Conservation (phyloP, 1,139 yeast genomes). For the Blastobotrys malaysiensis region DNA sequence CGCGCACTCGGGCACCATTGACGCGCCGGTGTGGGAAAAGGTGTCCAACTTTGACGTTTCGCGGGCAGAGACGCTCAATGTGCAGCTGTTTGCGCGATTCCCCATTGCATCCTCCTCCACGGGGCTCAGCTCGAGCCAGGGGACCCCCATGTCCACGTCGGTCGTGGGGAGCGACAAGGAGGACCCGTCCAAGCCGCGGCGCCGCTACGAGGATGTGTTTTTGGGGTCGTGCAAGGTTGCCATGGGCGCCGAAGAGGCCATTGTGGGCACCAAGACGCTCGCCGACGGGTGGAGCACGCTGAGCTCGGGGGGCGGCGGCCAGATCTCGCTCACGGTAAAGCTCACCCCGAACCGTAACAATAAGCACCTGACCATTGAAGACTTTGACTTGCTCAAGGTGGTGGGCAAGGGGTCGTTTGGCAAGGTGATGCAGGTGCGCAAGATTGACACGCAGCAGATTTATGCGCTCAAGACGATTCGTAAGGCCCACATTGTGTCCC, state of each 20-base stretch:
- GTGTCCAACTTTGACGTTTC: slow-evolving; percentile 91
- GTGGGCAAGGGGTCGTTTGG: slow-evolving; percentile 98
- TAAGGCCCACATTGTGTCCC: slow-evolving; percentile 87
- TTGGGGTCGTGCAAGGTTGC: slow-evolving; percentile 34
- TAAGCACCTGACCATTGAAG: slow-evolving; percentile 76
- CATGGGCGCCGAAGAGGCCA: slow-evolving; percentile 18
- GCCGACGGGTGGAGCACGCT: slow-evolving; percentile 30
- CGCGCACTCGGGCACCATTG: slow-evolving; percentile 66
- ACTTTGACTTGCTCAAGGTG: slow-evolving; percentile 87
- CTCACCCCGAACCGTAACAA: slow-evolving; percentile 63
- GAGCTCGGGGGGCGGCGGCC: slow-evolving; percentile 35
- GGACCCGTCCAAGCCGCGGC: not conserved
- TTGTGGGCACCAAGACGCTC: slow-evolving; percentile 14
- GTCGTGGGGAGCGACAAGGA: not conserved
- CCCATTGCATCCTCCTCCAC: slow-evolving; percentile 36
- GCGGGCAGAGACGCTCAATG: slow-evolving; percentile 50
- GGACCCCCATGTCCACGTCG: not conserved
- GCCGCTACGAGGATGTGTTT: slow-evolving; percentile 34
- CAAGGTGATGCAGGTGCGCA: slow-evolving; percentile 96
- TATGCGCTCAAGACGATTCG: slow-evolving; percentile 92
- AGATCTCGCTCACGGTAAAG: slow-evolving; percentile 59
- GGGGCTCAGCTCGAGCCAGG: slow-evolving; percentile 4
- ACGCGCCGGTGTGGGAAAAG: slow-evolving; percentile 70
- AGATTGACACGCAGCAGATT: slow-evolving; percentile 88
- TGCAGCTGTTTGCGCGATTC: slow-evolving; percentile 71